Evolutionary conservation across 2,329 filamentous ascomycete genomes (phyloP).

Genomic region (Endoconidiophora laricicola): DNA sequence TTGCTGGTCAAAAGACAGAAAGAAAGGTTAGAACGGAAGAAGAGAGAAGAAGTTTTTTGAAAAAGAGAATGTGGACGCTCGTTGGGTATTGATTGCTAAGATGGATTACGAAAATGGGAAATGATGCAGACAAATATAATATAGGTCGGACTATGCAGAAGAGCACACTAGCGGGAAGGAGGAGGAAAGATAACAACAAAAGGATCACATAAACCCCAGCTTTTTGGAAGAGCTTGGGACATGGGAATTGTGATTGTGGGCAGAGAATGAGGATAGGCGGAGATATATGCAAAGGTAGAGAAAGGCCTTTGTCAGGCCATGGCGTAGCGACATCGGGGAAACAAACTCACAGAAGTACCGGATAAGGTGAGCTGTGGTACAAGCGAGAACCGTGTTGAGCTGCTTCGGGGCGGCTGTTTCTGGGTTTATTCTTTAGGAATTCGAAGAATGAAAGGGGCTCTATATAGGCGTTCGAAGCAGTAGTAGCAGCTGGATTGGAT

Average conservation of each 20-base stretch:
- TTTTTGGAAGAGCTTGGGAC: conserved; percentile 1
- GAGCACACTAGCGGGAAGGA: conserved; percentile 10
- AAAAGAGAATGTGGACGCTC: not conserved
- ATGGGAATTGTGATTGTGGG: not conserved
- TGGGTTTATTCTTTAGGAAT: conserved; percentile 2
- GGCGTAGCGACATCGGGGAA: not conserved
- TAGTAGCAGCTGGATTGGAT: not conserved
- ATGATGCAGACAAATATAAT: not conserved
- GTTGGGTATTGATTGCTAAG: conserved; percentile 1
- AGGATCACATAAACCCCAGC: conserved; percentile 3
- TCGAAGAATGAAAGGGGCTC: conserved; percentile 5
- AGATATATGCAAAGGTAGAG: conserved; percentile 1
- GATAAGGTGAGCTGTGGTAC: not conserved
- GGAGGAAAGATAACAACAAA: conserved; percentile 4
- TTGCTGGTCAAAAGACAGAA: not conserved
- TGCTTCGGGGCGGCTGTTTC: not conserved
- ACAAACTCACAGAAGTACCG: not conserved
- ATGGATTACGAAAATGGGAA: not conserved
- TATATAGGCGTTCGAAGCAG: not conserved
- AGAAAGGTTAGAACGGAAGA: conserved; percentile 5
- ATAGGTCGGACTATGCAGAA: conserved; percentile 4
- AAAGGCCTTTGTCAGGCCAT: not conserved
- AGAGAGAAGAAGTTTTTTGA: not conserved
- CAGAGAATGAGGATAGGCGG: not conserved
- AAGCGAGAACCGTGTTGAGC: not conserved